These are phyloP conservation scores for Avena atlantica DNA, from an alignment of 176 grass and related monocot genomes.

Conservation along the genomic window DNA sequence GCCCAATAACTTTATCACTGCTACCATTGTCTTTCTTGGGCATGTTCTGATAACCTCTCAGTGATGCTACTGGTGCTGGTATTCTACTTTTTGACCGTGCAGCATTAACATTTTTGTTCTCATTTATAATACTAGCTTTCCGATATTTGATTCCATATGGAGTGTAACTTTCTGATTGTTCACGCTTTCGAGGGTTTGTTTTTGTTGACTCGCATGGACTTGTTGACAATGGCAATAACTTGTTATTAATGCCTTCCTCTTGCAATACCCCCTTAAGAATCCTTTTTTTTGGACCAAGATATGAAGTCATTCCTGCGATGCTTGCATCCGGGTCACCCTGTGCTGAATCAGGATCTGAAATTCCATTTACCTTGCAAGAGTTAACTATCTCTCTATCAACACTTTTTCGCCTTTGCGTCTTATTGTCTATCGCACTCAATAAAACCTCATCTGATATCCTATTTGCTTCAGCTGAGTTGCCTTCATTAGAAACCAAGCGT, in stretches of 20 bases:
- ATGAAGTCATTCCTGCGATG: neutral
- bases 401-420: neutral
- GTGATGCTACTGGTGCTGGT: neutral
- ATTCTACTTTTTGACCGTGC: neutral
- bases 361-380: conserved; percentile 10
- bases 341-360: neutral
- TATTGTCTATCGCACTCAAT: neutral
- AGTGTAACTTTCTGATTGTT: neutral
- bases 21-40: neutral
- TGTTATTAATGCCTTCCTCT: neutral
- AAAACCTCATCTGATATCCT: conserved; percentile 13
- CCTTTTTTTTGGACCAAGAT: neutral
- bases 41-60: neutral
- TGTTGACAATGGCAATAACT: neutral
- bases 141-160: neutral
- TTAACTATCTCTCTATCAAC: neutral
- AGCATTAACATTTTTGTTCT: neutral
- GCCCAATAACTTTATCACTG: neutral
- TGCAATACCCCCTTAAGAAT: neutral
- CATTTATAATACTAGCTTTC: neutral
- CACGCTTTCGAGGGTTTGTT: neutral
- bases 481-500: neutral
- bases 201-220: conserved; percentile 17
- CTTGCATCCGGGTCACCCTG: conserved; percentile 1
- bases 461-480: neutral